phyloP scores from a whole-genome alignment of 108 stramenopile species.

The Conticribra weissflogii region DNA sequence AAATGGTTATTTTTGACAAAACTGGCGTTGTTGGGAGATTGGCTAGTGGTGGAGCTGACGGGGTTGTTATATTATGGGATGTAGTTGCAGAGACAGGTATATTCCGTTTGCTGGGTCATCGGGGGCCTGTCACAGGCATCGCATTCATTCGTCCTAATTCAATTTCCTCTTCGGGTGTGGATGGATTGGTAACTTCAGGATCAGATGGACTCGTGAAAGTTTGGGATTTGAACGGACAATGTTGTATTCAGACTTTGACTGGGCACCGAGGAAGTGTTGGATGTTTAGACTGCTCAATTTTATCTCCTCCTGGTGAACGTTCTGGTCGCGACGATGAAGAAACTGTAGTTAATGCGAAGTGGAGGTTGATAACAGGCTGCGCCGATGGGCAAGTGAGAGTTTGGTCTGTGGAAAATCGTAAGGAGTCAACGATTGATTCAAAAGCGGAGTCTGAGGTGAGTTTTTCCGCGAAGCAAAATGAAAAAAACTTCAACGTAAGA shows the following conservation, averaged over 20 bases:
- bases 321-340: slow-evolving; percentile 26
- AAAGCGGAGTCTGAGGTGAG: not conserved
- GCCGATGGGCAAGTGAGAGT: slow-evolving; percentile 90
- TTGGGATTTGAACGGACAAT: slow-evolving; percentile 96
- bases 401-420: slow-evolving; percentile 64
- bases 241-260: slow-evolving; percentile 96
- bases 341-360: slow-evolving; percentile 26
- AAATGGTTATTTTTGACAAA: slow-evolving; percentile 61
- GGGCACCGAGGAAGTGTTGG: slow-evolving; percentile 91
- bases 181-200: slow-evolving; percentile 82
- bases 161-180: slow-evolving; percentile 31
- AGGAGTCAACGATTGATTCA: slow-evolving; percentile 21
- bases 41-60: slow-evolving; percentile 88
- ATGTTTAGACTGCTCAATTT: slow-evolving; percentile 33
- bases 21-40: slow-evolving; percentile 39
- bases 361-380: slow-evolving; percentile 88
- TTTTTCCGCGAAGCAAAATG: slow-evolving; percentile 12
- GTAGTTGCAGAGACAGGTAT: slow-evolving; percentile 91
- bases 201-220: slow-evolving; percentile 97
- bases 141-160: slow-evolving; percentile 58
- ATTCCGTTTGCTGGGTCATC: slow-evolving; percentile 91
- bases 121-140: slow-evolving; percentile 90
- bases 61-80: slow-evolving; percentile 95
- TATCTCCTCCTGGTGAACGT: slow-evolving; percentile 11
- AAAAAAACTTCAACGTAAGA: too few species aligned